phyloP scores from a whole-genome alignment of 306 rosid genomes.

The Cicer yamashitae region DNA sequence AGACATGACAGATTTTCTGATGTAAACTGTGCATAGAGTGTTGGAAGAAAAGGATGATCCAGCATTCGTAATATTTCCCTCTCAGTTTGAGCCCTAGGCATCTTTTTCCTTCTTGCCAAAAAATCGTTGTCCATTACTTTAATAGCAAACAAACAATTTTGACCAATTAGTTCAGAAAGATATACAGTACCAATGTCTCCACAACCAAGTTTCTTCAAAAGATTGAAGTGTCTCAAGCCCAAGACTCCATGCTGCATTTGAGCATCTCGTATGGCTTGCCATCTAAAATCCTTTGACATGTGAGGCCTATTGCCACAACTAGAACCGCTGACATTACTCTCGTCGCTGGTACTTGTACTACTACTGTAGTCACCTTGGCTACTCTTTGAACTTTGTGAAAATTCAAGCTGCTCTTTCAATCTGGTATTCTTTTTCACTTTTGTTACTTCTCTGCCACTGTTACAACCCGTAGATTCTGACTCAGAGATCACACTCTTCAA shows the following conservation, averaged over 20 bases:
- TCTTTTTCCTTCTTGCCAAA: conserved; percentile 94
- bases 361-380: conserved; percentile 96
- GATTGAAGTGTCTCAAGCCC: conserved; percentile 87
- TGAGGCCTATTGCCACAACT: conserved; percentile 96
- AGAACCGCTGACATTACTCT: conserved; percentile 84
- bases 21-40: conserved; percentile 86
- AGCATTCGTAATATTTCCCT: conserved; percentile 95
- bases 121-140: conserved; percentile 99
- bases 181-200: conserved; percentile 99
- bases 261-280: conserved; percentile 86
- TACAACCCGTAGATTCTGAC: conserved; percentile 48
- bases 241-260: conserved; percentile 72
- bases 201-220: conserved; percentile 96
- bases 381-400: conserved; percentile 96
- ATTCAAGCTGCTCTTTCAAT: conserved; percentile 78
- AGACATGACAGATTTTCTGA: conserved; percentile 94
- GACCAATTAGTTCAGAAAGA: conserved; percentile 85
- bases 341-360: conserved; percentile 94
- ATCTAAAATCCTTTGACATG: conserved; percentile 96
- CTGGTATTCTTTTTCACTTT: conserved; percentile 58
- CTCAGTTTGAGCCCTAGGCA: conserved; percentile 98
- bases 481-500: conserved; percentile 47
- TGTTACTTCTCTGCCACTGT: conserved; percentile 51
- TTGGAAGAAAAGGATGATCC: conserved; percentile 99
- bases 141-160: conserved; percentile 86